Base-by-base conservation (phyloP, 352 stramenopile species). In the Nothophytophthora sp. region DNA sequence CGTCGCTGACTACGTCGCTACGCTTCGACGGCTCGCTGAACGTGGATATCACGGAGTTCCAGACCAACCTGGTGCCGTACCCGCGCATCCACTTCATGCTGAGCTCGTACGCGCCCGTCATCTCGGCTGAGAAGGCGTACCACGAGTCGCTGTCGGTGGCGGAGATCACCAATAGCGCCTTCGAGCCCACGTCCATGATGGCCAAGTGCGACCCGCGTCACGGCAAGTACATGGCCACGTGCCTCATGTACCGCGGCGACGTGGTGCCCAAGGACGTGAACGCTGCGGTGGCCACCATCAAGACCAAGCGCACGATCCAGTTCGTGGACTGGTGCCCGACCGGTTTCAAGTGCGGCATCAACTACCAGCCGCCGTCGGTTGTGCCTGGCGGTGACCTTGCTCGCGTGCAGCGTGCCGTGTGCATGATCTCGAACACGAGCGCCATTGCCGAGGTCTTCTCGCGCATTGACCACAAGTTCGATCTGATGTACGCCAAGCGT, bases 401-500 rank as follows among this genome's bases (percentile, higher is more conserved):
- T 29, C 87, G 92, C 37, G 94, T 99, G 39, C 93, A 98, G 74
- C 92, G 96, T 60, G 96, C 96, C 35, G 92, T 98, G 55, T 97
- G 88, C 75, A 98, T 99, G 92, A 96, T 99, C 73, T 96, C 92
- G 56, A 99, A 99, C 88, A 98, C 92, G 39, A 99, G 95, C 29
- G 96, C 96, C 55, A 98, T 99, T 66, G 93, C 90, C 29, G 96
- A 99, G 74, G 96, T 98, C 19, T 96, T 98, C 59, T 96, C 78
- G 13, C 89, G 96, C 62, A 98, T 99, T 58, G 95, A 99, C 74
- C 92, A 99, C 87, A 99, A 99, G 89, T 99, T 99, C 84, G 96
- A 99, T 75, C 81, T 99, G 47, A 99, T 99, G 96, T 99, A 99
- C 73, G 90, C 91, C 69, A 99, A 99, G 83, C 91, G 96, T 74